Base-by-base conservation (phyloP, 208 protist genomes). In the Trypanosoma platydactyli region DNA sequence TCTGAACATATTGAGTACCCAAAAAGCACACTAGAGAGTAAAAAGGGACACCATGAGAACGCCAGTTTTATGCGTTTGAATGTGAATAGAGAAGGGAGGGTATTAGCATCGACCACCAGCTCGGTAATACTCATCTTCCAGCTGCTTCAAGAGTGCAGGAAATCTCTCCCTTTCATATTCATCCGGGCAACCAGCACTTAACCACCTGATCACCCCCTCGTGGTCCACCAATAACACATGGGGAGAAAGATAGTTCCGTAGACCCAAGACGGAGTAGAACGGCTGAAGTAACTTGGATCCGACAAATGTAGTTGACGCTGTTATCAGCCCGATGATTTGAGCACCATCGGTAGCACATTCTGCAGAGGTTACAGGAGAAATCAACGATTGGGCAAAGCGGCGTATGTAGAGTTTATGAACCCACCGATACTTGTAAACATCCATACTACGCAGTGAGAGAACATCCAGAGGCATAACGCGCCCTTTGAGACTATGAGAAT, bases 231-330 rank as follows among this genome's bases (percentile, higher is more conserved):
- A 71, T 77, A 95, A 87, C 20, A 86, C 80, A 59, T 93, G 78
- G 2, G 89, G 89, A 16, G 78, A 68, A 12, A 95, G 77, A 62
- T 95, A 95, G 67, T 95, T 95, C 12, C 89, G 86, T 54, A 95
- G 35, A 24, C 84, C 83, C 16, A 94, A 62, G 0, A 76, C 64
- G 35, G 59, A 44, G 55, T 88, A 91, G 56, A 95, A 95, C 2
- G 89, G 86, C 30, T 81, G 69, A 57, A 93, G 71, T 24, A 95
- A 63, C 57, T 78, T 69, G 20, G 72, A 82, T 38, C 89, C 89
- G 9, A 95, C 86, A 79, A 90, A 93, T 22, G 86, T 92, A 5
- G 89, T 81, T 6, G 74, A 84, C 16, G 86, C 82, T 3, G 83
- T 70, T 59, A 89, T 53, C 7, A 71, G 51, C 24, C 75, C 69